Percentiles rank a stretch among this genome's conserved stretches.
These are phyloP conservation scores for Colletotrichum gigasporum DNA, from an alignment of 2,329 filamentous ascomycete genomes.

Conservation along the genomic window DNA sequence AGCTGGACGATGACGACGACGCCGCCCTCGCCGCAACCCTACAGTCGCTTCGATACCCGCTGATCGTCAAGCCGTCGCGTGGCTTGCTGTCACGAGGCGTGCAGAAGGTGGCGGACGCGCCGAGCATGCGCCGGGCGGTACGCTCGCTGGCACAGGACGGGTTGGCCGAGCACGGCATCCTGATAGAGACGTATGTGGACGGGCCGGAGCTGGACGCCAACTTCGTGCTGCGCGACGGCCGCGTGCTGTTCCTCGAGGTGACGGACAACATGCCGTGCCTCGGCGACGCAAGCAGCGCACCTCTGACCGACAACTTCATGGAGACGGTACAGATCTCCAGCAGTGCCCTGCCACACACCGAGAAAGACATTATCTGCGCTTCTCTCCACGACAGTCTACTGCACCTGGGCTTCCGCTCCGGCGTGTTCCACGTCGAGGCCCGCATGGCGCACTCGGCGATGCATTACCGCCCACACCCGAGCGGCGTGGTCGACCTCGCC, in stretches of 20 bases:
- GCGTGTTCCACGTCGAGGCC: constrained; percentile 8
- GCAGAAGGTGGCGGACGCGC: constrained; percentile 38
- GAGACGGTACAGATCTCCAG: constrained; percentile 1
- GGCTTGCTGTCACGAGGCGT: constrained; percentile 46
- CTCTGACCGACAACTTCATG: neutral
- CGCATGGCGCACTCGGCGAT: too few relatives aligned
- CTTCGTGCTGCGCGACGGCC: constrained; percentile 47
- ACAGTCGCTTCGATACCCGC: constrained; percentile 35
- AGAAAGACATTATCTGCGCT: neutral
- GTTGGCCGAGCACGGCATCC: constrained; percentile 36
- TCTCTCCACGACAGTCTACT: neutral
- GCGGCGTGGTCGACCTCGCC: too few relatives aligned
- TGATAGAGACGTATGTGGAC: constrained; percentile 49
- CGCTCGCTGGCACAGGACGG: constrained; percentile 30
- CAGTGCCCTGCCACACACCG: neutral
- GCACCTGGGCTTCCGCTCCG: neutral
- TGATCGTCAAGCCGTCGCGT: constrained; percentile 48
- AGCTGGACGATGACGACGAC: constrained; percentile 34
- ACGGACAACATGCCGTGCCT: constrained; percentile 47
- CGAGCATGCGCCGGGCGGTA: constrained; percentile 39
- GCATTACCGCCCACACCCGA: too few relatives aligned
- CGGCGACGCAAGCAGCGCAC: neutral
- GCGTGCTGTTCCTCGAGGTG: constrained; percentile 50
- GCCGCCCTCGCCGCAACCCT: constrained; percentile 5
- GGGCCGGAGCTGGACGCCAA: constrained; percentile 55